Percentiles rank a stretch among this genome's conserved stretches.
phyloP scores from a whole-genome alignment of 306 rosid genomes.

The Echinosophora koreensis region DNA sequence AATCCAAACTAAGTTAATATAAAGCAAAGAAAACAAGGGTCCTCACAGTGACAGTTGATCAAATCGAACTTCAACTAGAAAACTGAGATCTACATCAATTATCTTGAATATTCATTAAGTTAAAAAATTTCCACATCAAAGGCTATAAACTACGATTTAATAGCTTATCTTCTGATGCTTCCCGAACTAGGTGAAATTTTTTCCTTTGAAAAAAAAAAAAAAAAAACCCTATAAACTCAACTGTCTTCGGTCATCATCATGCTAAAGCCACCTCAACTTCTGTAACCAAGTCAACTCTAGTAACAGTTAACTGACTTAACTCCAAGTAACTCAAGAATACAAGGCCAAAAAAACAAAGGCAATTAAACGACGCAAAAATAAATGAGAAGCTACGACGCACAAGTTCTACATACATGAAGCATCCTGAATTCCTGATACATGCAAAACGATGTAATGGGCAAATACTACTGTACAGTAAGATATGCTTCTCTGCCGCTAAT shows the following conservation, averaged over 20 bases:
- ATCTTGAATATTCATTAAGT: background rate
- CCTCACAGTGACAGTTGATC: too few relatives aligned
- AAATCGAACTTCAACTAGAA: too few relatives aligned
- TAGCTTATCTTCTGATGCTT: background rate
- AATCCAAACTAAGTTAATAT: too few relatives aligned
- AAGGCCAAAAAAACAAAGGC: background rate
- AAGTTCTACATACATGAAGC: slow-evolving; percentile 54
- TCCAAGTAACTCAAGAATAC: slow-evolving; percentile 40
- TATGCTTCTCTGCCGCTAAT: slow-evolving; percentile 50
- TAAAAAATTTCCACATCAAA: background rate
- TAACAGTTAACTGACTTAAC: slow-evolving; percentile 20
- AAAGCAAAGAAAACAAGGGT: too few relatives aligned
- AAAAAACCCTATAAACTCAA: background rate
- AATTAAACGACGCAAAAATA: slow-evolving; percentile 30
- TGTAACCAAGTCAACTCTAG: slow-evolving; percentile 31
- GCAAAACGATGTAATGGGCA: slow-evolving; percentile 53
- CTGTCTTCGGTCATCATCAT: slow-evolving; percentile 8
- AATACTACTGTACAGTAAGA: slow-evolving; percentile 84
- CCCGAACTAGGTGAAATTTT: background rate
- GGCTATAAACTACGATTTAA: background rate
- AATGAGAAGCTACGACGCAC: slow-evolving; percentile 55
- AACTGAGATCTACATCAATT: background rate
- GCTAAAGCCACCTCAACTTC: slow-evolving; percentile 24
- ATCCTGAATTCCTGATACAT: slow-evolving; percentile 57
- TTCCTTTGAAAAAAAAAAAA: background rate